These are phyloP conservation scores for Rhodotorula sp. DNA, from an alignment of 1,284 basidiomycete genomes.

Conservation along the genomic window DNA sequence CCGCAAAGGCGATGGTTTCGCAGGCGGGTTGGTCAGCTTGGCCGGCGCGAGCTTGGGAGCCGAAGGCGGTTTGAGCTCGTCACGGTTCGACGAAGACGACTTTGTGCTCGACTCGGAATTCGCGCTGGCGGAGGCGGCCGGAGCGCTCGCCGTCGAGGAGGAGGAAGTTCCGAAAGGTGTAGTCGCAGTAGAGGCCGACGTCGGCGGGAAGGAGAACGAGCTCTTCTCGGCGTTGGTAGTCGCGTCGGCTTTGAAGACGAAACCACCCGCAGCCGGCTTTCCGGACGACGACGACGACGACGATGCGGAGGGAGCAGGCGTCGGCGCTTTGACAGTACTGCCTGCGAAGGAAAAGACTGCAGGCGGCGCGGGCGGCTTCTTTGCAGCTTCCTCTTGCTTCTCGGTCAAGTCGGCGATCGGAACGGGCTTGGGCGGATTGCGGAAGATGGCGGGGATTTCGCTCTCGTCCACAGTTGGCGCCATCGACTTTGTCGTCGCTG, in stretches of 20 bases:
- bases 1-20: slow-evolving; percentile 33
- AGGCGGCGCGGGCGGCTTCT: slow-evolving; percentile 39
- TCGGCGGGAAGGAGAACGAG: slow-evolving; percentile 39
- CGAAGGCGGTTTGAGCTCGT: slow-evolving; percentile 22
- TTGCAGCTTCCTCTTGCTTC: slow-evolving; percentile 3
- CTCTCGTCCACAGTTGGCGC: neutral
- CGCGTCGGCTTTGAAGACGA: slow-evolving; percentile 41
- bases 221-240: slow-evolving; percentile 38
- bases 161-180: neutral
- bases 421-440: slow-evolving; percentile 19
- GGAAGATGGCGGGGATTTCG: slow-evolving; percentile 28
- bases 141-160: neutral
- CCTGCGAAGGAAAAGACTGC: slow-evolving; percentile 41
- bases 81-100: neutral
- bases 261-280: slow-evolving; percentile 35
- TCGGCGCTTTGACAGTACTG: slow-evolving; percentile 23
- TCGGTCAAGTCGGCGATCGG: slow-evolving; percentile 15
- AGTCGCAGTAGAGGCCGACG: slow-evolving; percentile 1
- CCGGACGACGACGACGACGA: neutral
- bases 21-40: slow-evolving; percentile 32
- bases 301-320: slow-evolving; percentile 6
- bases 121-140: neutral
- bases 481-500: neutral
- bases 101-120: neutral
- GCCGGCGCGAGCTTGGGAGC: slow-evolving; percentile 31